Conservation (phyloP, 768 basidiomycete genomes). For the Sarcomyxa edulis region DNA sequence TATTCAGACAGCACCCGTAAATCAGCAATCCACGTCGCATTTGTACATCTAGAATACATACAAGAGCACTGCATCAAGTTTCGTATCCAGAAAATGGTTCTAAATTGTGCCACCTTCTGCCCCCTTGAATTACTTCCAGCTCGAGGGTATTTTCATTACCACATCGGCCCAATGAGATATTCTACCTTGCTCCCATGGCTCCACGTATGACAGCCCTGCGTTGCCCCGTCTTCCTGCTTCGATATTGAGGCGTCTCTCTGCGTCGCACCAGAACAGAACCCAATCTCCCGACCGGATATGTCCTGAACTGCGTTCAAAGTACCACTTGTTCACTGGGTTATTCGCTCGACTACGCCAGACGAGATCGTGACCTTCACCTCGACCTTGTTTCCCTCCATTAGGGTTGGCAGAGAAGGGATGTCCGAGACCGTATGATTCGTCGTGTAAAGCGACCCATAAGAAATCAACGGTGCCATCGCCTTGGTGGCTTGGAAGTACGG, state of each 20-base stretch:
- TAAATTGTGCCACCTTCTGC: too few species aligned
- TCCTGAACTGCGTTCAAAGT: slow-evolving; percentile 92
- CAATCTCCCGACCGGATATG: slow-evolving; percentile 83
- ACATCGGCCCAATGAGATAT: slow-evolving; percentile 64
- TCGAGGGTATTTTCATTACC: slow-evolving; percentile 68
- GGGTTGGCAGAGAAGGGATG: slow-evolving; percentile 92
- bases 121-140: slow-evolving; percentile 73
- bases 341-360: slow-evolving; percentile 92
- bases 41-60: too few species aligned
- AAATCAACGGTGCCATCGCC: slow-evolving; percentile 99
- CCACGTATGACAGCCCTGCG: slow-evolving; percentile 65
- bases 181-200: slow-evolving; percentile 72
- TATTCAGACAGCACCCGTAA: too few species aligned
- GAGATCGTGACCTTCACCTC: slow-evolving; percentile 87
- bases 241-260: slow-evolving; percentile 75
- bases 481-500: slow-evolving; percentile 90
- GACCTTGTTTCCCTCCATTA: slow-evolving; percentile 87
- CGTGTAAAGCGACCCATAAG: slow-evolving; percentile 96
- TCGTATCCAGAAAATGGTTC: too few species aligned
- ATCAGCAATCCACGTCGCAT: too few species aligned
- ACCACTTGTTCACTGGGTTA: slow-evolving; percentile 99
- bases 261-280: slow-evolving; percentile 99
- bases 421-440: slow-evolving; percentile 96
- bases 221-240: slow-evolving; percentile 62
- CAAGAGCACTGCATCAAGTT: too few species aligned